These are phyloP conservation scores for Aaosphaeria arxii DNA, from an alignment of 2,329 filamentous ascomycete genomes.

Conservation along the genomic window DNA sequence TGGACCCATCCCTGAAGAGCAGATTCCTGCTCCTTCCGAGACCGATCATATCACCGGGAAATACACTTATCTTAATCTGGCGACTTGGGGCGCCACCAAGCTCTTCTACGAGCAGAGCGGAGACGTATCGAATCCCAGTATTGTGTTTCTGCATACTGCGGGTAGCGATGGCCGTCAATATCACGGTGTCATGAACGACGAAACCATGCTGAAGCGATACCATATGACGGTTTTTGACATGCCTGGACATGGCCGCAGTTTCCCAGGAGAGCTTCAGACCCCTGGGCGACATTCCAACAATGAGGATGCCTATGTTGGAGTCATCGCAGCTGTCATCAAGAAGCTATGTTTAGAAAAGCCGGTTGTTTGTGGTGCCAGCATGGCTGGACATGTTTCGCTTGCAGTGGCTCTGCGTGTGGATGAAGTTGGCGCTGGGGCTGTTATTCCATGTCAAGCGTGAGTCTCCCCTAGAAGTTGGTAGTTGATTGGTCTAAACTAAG, in stretches of 20 bases:
- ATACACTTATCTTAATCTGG: constrained; percentile 47
- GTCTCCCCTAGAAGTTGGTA: no score
- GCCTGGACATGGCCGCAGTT: constrained; percentile 49
- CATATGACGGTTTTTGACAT: constrained; percentile 52
- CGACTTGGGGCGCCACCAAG: constrained; percentile 49
- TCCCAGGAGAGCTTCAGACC: constrained; percentile 42
- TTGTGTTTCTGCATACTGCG: constrained; percentile 46
- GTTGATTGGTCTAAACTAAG: no score
- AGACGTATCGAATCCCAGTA: constrained; percentile 45
- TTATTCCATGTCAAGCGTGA: constrained; percentile 46
- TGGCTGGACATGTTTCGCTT: constrained; percentile 50
- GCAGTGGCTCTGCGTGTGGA: constrained; percentile 47
- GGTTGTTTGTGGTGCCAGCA: constrained; percentile 50
- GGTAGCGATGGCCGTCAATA: constrained; percentile 50
- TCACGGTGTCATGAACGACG: constrained; percentile 52
- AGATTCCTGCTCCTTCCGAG: constrained; percentile 33
- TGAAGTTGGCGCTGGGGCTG: constrained; percentile 47
- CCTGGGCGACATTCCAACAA: constrained; percentile 49
- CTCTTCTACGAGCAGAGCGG: constrained; percentile 50
- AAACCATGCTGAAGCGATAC: constrained; percentile 45
- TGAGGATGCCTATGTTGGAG: constrained; percentile 47
- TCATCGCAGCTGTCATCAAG: constrained; percentile 46
- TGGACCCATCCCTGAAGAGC: constrained; percentile 42
- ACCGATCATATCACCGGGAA: constrained; percentile 48
- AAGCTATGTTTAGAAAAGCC: constrained; percentile 43